Evolutionary conservation across 2,329 filamentous ascomycete species (phyloP), one percentile per base, ranked within the genome.

Genomic region (Chaetothyriales sp.): DNA sequence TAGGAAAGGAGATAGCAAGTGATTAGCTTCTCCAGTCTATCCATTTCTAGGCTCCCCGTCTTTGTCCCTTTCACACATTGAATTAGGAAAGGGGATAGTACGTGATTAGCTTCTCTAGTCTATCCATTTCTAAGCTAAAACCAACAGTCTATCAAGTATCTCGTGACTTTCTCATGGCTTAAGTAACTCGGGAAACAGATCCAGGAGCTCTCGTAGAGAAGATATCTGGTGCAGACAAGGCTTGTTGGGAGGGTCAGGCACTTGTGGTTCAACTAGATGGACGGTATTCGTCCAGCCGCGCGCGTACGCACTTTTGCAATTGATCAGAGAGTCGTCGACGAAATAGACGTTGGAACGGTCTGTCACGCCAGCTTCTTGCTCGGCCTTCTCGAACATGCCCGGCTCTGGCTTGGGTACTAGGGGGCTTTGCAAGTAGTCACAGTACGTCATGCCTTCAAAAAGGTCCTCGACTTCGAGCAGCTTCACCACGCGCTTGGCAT

Each of bases 361-460:
- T 13, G 77, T 75, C 1, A 85, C 79, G 0, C 83, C 85, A 0
- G 90, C 89, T 61, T 97, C 85, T 46, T 68, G 73, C 85, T 97
- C 95, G 5, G 86, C 92, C 70, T 92, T 95, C 40, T 77, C 77
- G 65, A 82, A 98, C 84, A 94, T 92, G 49, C 82, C 80, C 49
- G 75, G 74, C 52, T 85, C 77, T 2, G 92, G 92, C 67, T 98
- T 98, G 73, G 92, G 95, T 46, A 94, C 69, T 56, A 98, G 75
- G 5, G 80, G 83, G 44, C 79, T 72, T 15, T 77, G 70, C 9
- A 73, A 76, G 68, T 98, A 98, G 68, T 98, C 87, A 65, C 94
- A 98, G 67, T 81, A 98, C 0, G 92, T 98, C 55, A 97, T 80
- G 6, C 92, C 92, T 57, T 97, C 90, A 64, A 98, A 98, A 22